Evolutionary conservation across 1,284 basidiomycete species (phyloP).

Genomic region (Puccinia triticina): DNA sequence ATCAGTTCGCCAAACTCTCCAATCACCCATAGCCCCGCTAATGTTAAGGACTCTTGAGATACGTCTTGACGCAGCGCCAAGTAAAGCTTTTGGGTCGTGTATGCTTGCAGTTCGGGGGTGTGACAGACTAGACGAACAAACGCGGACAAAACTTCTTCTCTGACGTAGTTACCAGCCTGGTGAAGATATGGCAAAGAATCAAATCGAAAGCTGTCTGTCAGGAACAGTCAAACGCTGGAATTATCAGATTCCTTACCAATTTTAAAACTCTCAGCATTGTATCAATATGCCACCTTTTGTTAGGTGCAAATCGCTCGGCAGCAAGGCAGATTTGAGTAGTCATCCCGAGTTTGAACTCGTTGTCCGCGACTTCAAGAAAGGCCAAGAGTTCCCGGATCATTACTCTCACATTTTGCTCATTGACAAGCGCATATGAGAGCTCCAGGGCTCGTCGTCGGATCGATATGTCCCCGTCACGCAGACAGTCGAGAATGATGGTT

Average conservation of each 20-base stretch:
- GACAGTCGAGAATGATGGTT: conserved; percentile 95
- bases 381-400: conserved; percentile 89
- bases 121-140: conserved; percentile 96
- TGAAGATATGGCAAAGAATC: neutral
- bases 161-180: conserved; percentile 96
- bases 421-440: conserved; percentile 95
- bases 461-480: conserved; percentile 97
- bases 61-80: conserved; percentile 84
- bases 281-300: conserved; percentile 99
- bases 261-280: conserved; percentile 91
- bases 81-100: conserved; percentile 91
- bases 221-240: neutral
- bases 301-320: conserved; percentile 94
- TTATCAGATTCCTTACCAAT: conserved; percentile 67
- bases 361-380: conserved; percentile 96
- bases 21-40: conserved; percentile 92
- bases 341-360: conserved; percentile 97
- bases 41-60: conserved; percentile 91
- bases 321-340: conserved; percentile 96
- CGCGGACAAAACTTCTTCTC: conserved; percentile 91
- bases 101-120: conserved; percentile 94
- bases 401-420: conserved; percentile 89
- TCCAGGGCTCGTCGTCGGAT: conserved; percentile 95
- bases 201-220: neutral
- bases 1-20: conserved; percentile 95